Conservation (phyloP, 768 basidiomycete species). For the Naganishia vishniacii region DNA sequence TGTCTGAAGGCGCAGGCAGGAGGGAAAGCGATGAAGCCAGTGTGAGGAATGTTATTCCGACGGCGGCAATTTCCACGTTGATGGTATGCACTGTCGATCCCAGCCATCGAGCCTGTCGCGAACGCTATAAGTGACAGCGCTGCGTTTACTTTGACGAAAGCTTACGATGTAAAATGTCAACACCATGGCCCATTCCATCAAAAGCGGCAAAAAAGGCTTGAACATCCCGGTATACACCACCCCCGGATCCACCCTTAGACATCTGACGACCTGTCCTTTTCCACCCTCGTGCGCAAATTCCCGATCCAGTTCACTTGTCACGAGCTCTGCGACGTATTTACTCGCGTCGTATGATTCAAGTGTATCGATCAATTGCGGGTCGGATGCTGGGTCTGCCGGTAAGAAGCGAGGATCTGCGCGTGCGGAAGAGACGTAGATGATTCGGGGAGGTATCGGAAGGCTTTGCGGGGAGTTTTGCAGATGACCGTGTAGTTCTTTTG, state of each 20-base stretch:
- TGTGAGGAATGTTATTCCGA: constrained; percentile 24
- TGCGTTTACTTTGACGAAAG: too few species aligned
- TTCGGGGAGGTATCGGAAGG: constrained; percentile 40
- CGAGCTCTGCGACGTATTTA: constrained; percentile 43
- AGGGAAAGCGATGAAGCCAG: constrained; percentile 20
- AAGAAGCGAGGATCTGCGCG: constrained; percentile 29
- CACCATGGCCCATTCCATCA: constrained; percentile 23
- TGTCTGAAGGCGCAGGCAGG: not conserved
- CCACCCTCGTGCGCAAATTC: constrained; percentile 23
- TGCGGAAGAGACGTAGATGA: constrained; percentile 41
- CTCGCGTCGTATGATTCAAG: constrained; percentile 37
- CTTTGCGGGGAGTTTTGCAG: constrained; percentile 34
- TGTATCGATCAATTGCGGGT: constrained; percentile 37
- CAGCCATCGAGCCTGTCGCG: constrained; percentile 21
- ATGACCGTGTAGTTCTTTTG: constrained; percentile 37
- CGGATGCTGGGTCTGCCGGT: constrained; percentile 29
- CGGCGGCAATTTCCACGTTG: constrained; percentile 13
- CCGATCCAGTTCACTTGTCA: constrained; percentile 39
- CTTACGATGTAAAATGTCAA: constrained; percentile 26
- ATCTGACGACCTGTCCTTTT: constrained; percentile 18
- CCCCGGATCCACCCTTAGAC: constrained; percentile 25
- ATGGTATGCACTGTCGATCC: constrained; percentile 26
- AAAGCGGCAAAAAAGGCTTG: constrained; percentile 20
- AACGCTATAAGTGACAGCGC: not conserved
- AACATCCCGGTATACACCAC: constrained; percentile 29